phyloP scores from a whole-genome alignment of 2,329 filamentous ascomycete genomes.

The Ophiostoma pallidulum region DNA sequence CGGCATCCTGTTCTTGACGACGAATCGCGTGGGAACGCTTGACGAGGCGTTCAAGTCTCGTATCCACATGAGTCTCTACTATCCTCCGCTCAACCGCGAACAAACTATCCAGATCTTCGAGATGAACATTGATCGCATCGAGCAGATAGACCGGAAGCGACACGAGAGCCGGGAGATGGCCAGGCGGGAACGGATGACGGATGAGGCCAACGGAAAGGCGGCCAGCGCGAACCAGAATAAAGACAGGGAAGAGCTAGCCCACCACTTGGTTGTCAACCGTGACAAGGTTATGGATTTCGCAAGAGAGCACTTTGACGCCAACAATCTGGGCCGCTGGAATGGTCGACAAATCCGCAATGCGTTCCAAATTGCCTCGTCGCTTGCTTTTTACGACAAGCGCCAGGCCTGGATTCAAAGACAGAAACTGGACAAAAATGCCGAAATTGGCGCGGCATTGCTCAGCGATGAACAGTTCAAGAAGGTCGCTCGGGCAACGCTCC shows the following conservation, averaged over 20 bases:
- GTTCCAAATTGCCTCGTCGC: slow-evolving; percentile 19
- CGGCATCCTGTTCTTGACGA: slow-evolving; percentile 40
- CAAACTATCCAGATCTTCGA: slow-evolving; percentile 16
- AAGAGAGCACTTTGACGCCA: slow-evolving; percentile 1
- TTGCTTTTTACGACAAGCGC: slow-evolving; percentile 15
- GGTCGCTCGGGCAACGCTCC: neutral
- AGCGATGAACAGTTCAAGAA: slow-evolving; percentile 7
- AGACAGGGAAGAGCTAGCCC: neutral
- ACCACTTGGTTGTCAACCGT: slow-evolving; percentile 3
- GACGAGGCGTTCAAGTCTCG: slow-evolving; percentile 42
- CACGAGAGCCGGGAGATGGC: neutral
- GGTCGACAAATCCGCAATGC: slow-evolving; percentile 32
- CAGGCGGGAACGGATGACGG: neutral
- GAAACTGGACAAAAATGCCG: neutral
- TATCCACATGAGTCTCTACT: slow-evolving; percentile 36
- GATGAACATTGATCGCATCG: slow-evolving; percentile 15
- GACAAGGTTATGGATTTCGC: slow-evolving; percentile 11
- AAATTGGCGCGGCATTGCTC: slow-evolving; percentile 1
- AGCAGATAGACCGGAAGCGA: slow-evolving; percentile 11
- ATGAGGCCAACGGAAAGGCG: neutral
- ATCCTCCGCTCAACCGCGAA: slow-evolving; percentile 18
- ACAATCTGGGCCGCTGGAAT: slow-evolving; percentile 14
- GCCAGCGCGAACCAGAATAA: neutral
- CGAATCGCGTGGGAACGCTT: slow-evolving; percentile 38
- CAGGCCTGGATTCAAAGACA: slow-evolving; percentile 5